phyloP scores from a whole-genome alignment of 129 eudicot genomes.

The Cynara cardunculus region DNA sequence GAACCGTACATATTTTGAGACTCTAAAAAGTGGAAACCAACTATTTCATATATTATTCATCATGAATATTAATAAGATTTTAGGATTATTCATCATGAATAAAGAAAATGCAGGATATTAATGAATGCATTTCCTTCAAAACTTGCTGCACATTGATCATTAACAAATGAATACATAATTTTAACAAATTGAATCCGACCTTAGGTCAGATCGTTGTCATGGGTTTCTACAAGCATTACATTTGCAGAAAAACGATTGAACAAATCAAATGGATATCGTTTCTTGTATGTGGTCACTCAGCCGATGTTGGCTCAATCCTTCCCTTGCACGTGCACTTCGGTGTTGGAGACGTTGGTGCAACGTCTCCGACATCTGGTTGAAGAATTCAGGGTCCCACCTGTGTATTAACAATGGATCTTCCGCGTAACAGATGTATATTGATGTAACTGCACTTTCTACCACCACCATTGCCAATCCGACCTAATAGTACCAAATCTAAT shows the following conservation, averaged over 20 bases:
- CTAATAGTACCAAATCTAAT: slow-evolving; percentile 23
- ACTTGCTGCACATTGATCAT: slow-evolving; percentile 1
- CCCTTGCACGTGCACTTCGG: slow-evolving; percentile 75
- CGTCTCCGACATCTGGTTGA: slow-evolving; percentile 68
- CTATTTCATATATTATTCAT: background rate
- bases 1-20: no score
- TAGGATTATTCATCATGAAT: background rate
- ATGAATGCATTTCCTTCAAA: slow-evolving; percentile 1
- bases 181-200: slow-evolving; percentile 12
- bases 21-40: no score
- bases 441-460: slow-evolving; percentile 92
- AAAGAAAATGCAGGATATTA: no score
- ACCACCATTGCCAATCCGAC: slow-evolving; percentile 94
- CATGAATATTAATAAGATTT: background rate
- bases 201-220: slow-evolving; percentile 22
- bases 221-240: slow-evolving; percentile 21
- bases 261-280: slow-evolving; percentile 30
- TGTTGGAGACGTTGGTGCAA: slow-evolving; percentile 85
- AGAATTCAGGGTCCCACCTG: slow-evolving; percentile 83
- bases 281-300: slow-evolving; percentile 49
- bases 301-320: slow-evolving; percentile 49
- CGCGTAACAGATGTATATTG: slow-evolving; percentile 85
- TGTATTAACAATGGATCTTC: slow-evolving; percentile 78
- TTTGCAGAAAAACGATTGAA: background rate
- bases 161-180: slow-evolving; percentile 2